phyloP scores from a whole-genome alignment of 139 green algal genomes.

The Chlamydomonas schloesseri region DNA sequence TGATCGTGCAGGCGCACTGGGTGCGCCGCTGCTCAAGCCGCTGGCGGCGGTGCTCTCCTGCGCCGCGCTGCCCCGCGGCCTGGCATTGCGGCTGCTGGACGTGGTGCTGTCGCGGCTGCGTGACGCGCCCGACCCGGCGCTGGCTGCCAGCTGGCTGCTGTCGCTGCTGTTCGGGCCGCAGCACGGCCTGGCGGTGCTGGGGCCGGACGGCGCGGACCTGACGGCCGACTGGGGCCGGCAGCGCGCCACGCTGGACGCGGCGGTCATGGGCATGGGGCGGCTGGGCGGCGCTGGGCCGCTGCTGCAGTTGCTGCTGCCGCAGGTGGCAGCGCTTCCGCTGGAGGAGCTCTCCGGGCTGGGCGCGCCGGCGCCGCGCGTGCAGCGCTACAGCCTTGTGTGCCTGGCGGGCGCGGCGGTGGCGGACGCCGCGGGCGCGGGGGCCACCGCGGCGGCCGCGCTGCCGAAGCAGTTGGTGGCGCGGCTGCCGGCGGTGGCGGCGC shows the following conservation, averaged over 20 bases:
- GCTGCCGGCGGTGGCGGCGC: not conserved
- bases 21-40: conserved; percentile 18
- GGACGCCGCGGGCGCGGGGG: not conserved
- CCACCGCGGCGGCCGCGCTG: not conserved
- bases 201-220: not conserved
- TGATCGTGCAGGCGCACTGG: conserved; percentile 5
- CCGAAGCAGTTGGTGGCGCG: not conserved
- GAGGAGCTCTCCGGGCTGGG: not conserved
- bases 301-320: conserved; percentile 28
- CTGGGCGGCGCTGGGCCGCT: conserved; percentile 25
- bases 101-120: conserved; percentile 18
- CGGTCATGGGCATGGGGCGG: not conserved
- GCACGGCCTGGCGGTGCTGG: conserved; percentile 11
- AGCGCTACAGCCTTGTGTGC: conserved; percentile 37
- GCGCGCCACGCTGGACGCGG: conserved; percentile 18
- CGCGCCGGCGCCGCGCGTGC: not conserved
- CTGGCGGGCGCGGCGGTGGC: conserved; percentile 29
- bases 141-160: conserved; percentile 34
- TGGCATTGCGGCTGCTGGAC: conserved; percentile 37
- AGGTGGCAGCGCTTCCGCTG: conserved; percentile 27
- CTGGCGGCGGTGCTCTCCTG: conserved; percentile 16
- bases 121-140: conserved; percentile 22
- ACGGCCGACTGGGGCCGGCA: conserved; percentile 11
- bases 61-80: not conserved
- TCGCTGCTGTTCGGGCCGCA: conserved; percentile 36